phyloP scores from a whole-genome alignment of 768 basidiomycete species.

The Saitozyma sp. region DNA sequence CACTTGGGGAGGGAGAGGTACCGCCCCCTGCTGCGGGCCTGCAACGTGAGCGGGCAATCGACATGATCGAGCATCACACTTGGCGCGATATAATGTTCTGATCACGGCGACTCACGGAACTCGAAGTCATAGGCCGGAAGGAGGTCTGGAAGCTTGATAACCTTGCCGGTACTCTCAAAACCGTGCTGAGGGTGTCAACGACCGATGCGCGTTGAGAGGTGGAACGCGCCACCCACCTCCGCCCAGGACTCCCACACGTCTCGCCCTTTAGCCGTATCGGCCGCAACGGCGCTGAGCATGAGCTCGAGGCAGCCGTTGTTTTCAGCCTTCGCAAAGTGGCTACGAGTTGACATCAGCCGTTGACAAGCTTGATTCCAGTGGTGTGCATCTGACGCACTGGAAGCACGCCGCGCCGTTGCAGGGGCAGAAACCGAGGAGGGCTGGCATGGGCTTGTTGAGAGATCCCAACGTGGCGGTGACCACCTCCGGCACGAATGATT shows the following conservation, averaged over 20 bases:
- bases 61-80: no score
- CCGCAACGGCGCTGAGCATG: neutral
- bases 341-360: neutral
- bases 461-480: constrained; percentile 1
- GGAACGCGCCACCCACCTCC: neutral
- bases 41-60: no score
- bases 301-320: constrained; percentile 9
- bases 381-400: constrained; percentile 16
- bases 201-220: no score
- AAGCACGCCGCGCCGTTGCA: constrained; percentile 18
- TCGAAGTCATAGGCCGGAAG: constrained; percentile 29
- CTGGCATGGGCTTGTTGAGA: neutral
- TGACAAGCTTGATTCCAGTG: neutral
- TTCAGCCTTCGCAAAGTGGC: constrained; percentile 20
- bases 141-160: constrained; percentile 23
- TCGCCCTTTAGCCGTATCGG: no score
- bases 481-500: constrained; percentile 22
- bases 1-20: constrained; percentile 6
- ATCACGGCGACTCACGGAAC: constrained; percentile 3
- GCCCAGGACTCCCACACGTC: neutral
- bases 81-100: neutral
- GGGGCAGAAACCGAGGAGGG: constrained; percentile 20
- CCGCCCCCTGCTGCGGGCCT: constrained; percentile 14
- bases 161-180: constrained; percentile 14
- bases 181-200: constrained; percentile 9